Conservation (phyloP, 805 yeast genomes). For the Isabelozyma gotoi region DNA sequence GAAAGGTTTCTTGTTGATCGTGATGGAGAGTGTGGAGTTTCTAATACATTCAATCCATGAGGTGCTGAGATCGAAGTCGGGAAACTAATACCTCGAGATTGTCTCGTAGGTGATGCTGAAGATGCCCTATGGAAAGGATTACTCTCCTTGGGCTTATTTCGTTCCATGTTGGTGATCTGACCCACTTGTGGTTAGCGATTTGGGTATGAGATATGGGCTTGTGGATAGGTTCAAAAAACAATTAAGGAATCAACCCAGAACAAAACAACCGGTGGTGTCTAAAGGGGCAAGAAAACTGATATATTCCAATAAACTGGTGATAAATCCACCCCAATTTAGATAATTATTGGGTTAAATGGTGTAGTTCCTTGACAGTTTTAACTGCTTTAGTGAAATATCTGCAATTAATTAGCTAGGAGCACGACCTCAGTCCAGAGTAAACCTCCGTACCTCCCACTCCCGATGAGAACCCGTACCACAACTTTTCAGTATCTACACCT, state of each 20-base stretch:
- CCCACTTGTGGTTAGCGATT: background rate
- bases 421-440: background rate
- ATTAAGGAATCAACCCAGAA: background rate
- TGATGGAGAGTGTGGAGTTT: slow-evolving; percentile 44
- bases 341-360: background rate
- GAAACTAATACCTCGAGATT: background rate
- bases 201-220: background rate
- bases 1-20: slow-evolving; percentile 38
- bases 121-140: background rate
- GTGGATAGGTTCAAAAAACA: background rate
- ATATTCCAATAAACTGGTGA: background rate
- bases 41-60: slow-evolving; percentile 13
- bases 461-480: no score
- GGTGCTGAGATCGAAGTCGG: background rate
- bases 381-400: background rate
- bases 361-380: background rate
- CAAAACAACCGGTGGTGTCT: background rate
- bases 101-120: background rate
- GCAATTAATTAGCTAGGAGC: background rate
- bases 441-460: no score
- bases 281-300: no score
- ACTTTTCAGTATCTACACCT: no score
- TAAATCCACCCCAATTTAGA: background rate
- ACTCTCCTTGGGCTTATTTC: background rate
- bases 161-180: background rate